phyloP scores from a whole-genome alignment of 2,329 filamentous ascomycete species.

The Fusarium sp. region DNA sequence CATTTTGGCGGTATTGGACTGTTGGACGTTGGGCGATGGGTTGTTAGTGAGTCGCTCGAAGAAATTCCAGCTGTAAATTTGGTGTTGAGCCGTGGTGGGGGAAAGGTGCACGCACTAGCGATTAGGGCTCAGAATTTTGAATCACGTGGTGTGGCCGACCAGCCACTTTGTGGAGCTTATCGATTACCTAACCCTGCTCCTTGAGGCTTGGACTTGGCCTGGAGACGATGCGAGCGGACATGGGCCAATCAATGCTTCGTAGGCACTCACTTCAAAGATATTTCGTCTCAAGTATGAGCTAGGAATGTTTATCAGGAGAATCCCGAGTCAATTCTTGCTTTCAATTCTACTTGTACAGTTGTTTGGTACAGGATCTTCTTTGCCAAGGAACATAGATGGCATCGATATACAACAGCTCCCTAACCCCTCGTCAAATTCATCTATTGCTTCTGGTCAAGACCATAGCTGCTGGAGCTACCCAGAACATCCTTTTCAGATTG shows the following conservation, averaged over 20 bases:
- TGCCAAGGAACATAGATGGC: constrained; percentile 34
- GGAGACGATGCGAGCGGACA: not conserved
- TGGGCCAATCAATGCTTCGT: not conserved
- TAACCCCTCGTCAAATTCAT: constrained; percentile 10
- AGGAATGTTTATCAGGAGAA: constrained; percentile 29
- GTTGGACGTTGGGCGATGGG: constrained; percentile 51
- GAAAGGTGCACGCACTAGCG: constrained; percentile 26
- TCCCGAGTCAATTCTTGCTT: constrained; percentile 31
- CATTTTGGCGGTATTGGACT: constrained; percentile 70
- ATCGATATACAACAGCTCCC: constrained; percentile 40
- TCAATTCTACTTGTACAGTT: constrained; percentile 49
- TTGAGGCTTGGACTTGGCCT: not conserved
- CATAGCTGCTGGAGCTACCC: constrained; percentile 54
- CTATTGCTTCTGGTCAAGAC: constrained; percentile 46
- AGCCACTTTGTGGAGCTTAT: not conserved
- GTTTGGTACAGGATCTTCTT: constrained; percentile 45
- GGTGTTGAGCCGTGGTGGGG: constrained; percentile 40
- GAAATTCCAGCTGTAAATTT: constrained; percentile 43
- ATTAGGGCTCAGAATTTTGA: constrained; percentile 45
- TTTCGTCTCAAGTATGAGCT: not conserved
- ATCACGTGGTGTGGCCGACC: constrained; percentile 41
- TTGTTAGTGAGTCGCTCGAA: constrained; percentile 45
- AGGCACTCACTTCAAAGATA: not conserved
- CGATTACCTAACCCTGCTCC: not conserved
- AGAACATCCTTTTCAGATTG: constrained; percentile 60